phyloP scores from a whole-genome alignment of 129 eudicot genomes.

The Logfia minima region DNA sequence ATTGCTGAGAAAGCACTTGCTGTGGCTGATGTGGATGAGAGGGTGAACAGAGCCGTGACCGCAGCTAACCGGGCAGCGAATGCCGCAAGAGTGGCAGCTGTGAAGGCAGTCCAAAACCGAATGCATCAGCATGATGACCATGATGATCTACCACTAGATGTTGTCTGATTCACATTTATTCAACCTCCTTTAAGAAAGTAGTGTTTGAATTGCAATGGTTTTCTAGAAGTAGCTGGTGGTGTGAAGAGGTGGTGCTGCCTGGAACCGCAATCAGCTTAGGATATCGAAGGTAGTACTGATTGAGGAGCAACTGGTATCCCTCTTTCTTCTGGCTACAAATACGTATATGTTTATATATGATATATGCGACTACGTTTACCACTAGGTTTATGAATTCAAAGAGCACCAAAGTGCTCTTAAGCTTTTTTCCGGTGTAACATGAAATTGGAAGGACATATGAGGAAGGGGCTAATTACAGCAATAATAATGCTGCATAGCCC shows the following conservation, averaged over 20 bases:
- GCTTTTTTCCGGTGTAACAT: conserved; percentile 16
- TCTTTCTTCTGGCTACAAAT: conserved; percentile 33
- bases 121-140: conserved; percentile 41
- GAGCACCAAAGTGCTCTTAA: conserved; percentile 43
- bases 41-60: conserved; percentile 64
- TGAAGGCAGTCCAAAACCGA: conserved; percentile 74
- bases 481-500: conserved; percentile 38
- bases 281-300: conserved; percentile 40
- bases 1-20: conserved; percentile 59
- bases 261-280: conserved; percentile 53
- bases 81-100: conserved; percentile 85
- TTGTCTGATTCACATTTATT: conserved; percentile 31
- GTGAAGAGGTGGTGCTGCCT: conserved; percentile 39
- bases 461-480: conserved; percentile 32
- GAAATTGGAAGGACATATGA: conserved; percentile 30
- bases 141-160: conserved; percentile 27
- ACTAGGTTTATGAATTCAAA: conserved; percentile 31
- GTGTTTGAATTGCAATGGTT: conserved; percentile 6
- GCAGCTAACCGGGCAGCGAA: conserved; percentile 76
- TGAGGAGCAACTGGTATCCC: conserved; percentile 53
- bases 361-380: conserved; percentile 22
- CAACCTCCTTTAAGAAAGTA: conserved; percentile 5
- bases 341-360: conserved; percentile 26
- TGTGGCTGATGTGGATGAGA: conserved; percentile 46
- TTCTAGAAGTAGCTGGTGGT: conserved; percentile 34